These are phyloP conservation scores for Pichia exigua DNA, from an alignment of 805 yeast genomes.

Conservation along the genomic window DNA sequence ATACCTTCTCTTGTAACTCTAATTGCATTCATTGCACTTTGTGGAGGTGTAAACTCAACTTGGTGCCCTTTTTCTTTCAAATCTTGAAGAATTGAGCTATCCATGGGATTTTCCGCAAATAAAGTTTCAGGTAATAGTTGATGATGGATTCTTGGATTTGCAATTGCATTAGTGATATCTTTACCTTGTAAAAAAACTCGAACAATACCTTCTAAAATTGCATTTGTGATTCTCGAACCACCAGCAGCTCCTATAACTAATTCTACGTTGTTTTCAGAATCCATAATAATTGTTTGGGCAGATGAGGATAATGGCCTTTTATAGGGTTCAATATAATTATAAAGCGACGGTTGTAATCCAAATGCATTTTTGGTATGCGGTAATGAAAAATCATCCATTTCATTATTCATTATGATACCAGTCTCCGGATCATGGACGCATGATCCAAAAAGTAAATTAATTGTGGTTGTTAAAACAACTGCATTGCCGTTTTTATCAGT, in stretches of 20 bases:
- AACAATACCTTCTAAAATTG: slow-evolving; percentile 73
- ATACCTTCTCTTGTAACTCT: slow-evolving; percentile 31
- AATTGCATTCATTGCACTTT: slow-evolving; percentile 54
- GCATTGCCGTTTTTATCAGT: slow-evolving; percentile 72
- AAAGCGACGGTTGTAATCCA: slow-evolving; percentile 71
- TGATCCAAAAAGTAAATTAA: slow-evolving; percentile 79
- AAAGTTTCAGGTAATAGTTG: slow-evolving; percentile 72
- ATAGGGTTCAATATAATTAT: slow-evolving; percentile 66
- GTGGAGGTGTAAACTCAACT: slow-evolving; percentile 34
- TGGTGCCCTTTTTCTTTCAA: slow-evolving; percentile 44
- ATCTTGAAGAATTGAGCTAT: slow-evolving; percentile 29
- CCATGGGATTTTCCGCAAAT: slow-evolving; percentile 51
- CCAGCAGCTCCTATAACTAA: slow-evolving; percentile 89
- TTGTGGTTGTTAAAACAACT: slow-evolving; percentile 81
- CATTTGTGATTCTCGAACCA: slow-evolving; percentile 78
- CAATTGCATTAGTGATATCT: slow-evolving; percentile 58
- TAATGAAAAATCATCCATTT: slow-evolving; percentile 91
- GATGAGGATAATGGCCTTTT: slow-evolving; percentile 83
- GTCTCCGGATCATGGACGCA: slow-evolving; percentile 72
- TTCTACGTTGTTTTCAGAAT: slow-evolving; percentile 41
- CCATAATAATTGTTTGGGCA: slow-evolving; percentile 62
- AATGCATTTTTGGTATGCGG: slow-evolving; percentile 68
- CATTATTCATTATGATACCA: slow-evolving; percentile 77
- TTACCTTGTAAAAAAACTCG: slow-evolving; percentile 52
- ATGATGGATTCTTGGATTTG: slow-evolving; percentile 82